Percentiles rank a stretch among this genome's conserved stretches.
These are phyloP conservation scores for Pichia cabralensis DNA, from an alignment of 805 yeast genomes.

Conservation along the genomic window DNA sequence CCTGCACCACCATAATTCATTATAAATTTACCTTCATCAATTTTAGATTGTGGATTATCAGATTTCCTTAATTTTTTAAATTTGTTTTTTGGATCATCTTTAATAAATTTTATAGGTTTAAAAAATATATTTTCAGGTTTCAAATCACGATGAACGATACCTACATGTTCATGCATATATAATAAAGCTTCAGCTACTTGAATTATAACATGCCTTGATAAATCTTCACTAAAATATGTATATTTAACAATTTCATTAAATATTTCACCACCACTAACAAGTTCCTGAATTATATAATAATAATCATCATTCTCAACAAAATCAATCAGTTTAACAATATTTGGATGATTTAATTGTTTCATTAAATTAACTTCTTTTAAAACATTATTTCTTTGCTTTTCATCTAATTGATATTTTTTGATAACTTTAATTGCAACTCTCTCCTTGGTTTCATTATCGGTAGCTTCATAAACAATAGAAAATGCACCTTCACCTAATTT, in stretches of 20 bases:
- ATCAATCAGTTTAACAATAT: conserved; percentile 55
- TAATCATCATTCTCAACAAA: conserved; percentile 52
- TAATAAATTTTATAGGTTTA: conserved; percentile 42
- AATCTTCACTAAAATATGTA: conserved; percentile 66
- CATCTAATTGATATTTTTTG: conserved; percentile 58
- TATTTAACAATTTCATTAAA: conserved; percentile 70
- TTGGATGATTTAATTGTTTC: conserved; percentile 54
- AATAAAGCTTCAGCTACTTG: conserved; percentile 63
- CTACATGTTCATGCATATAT: conserved; percentile 62
- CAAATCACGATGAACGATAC: conserved; percentile 76
- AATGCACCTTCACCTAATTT: conserved; percentile 56
- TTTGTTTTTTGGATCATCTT: conserved; percentile 27
- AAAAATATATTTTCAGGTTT: conserved; percentile 72
- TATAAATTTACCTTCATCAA: conserved; percentile 79
- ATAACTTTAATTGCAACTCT: conserved; percentile 51
- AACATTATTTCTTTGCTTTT: conserved; percentile 55
- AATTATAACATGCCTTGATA: conserved; percentile 60
- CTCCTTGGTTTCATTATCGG: conserved; percentile 28
- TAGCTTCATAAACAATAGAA: conserved; percentile 43
- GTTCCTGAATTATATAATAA: conserved; percentile 64
- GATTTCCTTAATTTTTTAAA: conserved; percentile 37
- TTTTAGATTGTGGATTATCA: conserved; percentile 60
- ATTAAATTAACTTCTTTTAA: conserved; percentile 72
- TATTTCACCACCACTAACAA: conserved; percentile 70
- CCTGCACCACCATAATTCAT: conserved; percentile 88